phyloP scores from a whole-genome alignment of 2,329 filamentous ascomycete species.

The Immersiporthe knoxdaviesiana region DNA sequence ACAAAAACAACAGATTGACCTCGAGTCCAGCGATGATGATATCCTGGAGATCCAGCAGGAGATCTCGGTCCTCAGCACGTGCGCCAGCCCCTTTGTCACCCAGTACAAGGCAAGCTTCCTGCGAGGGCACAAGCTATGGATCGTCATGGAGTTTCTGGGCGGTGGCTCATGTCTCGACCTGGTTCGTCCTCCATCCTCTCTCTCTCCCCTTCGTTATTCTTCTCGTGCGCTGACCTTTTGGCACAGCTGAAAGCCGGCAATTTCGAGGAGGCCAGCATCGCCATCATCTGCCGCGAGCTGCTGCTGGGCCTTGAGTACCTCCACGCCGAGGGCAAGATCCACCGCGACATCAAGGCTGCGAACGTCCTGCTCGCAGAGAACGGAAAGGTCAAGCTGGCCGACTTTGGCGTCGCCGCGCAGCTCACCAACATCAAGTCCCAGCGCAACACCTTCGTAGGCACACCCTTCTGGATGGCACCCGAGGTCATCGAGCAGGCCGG shows the following conservation, averaged over 20 bases:
- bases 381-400: constrained; percentile 92
- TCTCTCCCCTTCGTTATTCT: neutral
- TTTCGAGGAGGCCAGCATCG: constrained; percentile 88
- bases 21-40: constrained; percentile 98
- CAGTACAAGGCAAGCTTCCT: constrained; percentile 97
- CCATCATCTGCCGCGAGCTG: constrained; percentile 91
- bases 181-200: constrained; percentile 52
- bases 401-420: constrained; percentile 96
- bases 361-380: constrained; percentile 91
- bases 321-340: constrained; percentile 92
- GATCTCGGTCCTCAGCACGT: constrained; percentile 92
- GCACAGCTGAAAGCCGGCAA: constrained; percentile 82
- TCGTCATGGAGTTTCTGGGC: constrained; percentile 97
- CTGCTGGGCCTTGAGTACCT: constrained; percentile 90
- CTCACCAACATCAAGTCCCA: constrained; percentile 97
- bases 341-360: constrained; percentile 94
- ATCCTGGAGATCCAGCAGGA: constrained; percentile 98
- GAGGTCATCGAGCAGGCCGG: constrained; percentile 89
- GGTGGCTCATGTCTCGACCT: constrained; percentile 94
- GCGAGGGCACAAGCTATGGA: constrained; percentile 97
- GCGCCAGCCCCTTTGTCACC: constrained; percentile 90
- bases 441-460: constrained; percentile 95
- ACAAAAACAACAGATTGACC: constrained; percentile 73
- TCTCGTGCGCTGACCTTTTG: constrained; percentile 34
- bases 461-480: constrained; percentile 96